Percentiles rank a stretch among this genome's conserved stretches.
Conservation (phyloP, 2,329 filamentous ascomycete genomes). For the Colletotrichum somersetense region DNA sequence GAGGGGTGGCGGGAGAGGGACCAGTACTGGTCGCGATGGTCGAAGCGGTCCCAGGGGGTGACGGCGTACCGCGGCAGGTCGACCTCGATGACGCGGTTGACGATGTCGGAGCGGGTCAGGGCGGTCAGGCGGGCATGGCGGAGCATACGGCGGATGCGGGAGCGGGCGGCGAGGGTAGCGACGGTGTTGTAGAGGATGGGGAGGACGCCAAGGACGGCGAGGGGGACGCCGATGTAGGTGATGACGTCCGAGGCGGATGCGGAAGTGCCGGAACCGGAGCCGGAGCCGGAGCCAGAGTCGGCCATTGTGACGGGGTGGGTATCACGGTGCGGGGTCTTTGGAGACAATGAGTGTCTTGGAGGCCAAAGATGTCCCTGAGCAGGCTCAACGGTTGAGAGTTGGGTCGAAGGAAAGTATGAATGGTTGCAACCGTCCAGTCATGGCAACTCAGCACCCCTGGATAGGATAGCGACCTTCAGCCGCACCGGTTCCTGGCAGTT, state of each 20-base stretch:
- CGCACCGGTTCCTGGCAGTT: conserved; percentile 28
- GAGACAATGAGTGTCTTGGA: neutral
- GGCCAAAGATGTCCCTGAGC: neutral
- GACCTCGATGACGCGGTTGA: conserved; percentile 75
- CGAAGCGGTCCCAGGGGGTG: conserved; percentile 68
- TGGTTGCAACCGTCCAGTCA: neutral
- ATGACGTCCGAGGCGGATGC: conserved; percentile 28
- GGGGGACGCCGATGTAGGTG: conserved; percentile 53
- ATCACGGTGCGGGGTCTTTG: neutral
- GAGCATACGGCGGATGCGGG: conserved; percentile 71
- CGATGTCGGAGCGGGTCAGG: conserved; percentile 72
- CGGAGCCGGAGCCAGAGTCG: conserved; percentile 3
- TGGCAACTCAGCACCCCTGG: conserved; percentile 20
- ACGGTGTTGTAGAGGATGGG: conserved; percentile 76
- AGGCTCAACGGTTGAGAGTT: neutral
- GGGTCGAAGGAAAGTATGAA: neutral
- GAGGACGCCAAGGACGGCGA: conserved; percentile 70
- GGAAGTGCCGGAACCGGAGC: neutral
- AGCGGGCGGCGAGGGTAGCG: conserved; percentile 69
- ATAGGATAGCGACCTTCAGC: conserved; percentile 23
- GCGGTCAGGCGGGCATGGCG: conserved; percentile 68
- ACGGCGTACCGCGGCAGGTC: conserved; percentile 75
- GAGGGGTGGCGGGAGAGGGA: conserved; percentile 63
- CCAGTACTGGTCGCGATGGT: conserved; percentile 70
- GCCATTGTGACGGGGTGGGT: conserved; percentile 4